Percentiles rank a stretch among this genome's conserved stretches.
phyloP scores from a whole-genome alignment of 2,329 filamentous ascomycete genomes.

The Colletotrichum coccodes region DNA sequence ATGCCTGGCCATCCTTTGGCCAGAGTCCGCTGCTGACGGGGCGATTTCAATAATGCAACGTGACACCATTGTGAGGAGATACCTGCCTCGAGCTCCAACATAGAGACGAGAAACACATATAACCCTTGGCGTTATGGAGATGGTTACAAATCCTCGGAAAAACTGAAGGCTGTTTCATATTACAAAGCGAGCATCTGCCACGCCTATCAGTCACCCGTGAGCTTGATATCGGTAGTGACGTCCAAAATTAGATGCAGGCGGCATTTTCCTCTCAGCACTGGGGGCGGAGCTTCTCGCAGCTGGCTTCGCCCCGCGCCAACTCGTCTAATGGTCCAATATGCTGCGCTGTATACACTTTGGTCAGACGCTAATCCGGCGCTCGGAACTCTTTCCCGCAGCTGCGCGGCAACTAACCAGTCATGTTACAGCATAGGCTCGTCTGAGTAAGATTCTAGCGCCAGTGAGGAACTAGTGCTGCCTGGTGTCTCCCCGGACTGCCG shows the following conservation, averaged over 20 bases:
- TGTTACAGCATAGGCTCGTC: not conserved
- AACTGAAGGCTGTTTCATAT: not conserved
- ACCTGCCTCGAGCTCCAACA: not conserved
- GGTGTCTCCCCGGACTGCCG: not conserved
- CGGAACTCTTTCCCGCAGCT: not conserved
- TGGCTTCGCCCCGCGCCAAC: not conserved
- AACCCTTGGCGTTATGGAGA: not conserved
- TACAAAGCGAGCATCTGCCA: too few species aligned
- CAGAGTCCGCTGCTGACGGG: not conserved
- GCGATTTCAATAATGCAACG: not conserved
- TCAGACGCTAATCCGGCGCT: constrained; percentile 2
- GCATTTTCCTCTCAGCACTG: not conserved
- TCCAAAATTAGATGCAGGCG: not conserved
- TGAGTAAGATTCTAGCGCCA: constrained; percentile 7
- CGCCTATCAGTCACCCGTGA: too few species aligned
- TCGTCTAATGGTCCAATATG: not conserved
- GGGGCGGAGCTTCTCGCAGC: not conserved
- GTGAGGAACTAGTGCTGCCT: not conserved
- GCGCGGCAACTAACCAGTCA: constrained; percentile 23
- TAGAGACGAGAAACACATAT: too few species aligned
- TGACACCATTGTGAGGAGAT: not conserved
- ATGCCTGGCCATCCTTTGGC: not conserved
- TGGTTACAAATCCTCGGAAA: not conserved
- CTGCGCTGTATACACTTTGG: not conserved
- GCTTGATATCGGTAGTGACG: not conserved